Conservation (phyloP, 2,329 filamentous ascomycete genomes). For the Aspergillus ruber region DNA sequence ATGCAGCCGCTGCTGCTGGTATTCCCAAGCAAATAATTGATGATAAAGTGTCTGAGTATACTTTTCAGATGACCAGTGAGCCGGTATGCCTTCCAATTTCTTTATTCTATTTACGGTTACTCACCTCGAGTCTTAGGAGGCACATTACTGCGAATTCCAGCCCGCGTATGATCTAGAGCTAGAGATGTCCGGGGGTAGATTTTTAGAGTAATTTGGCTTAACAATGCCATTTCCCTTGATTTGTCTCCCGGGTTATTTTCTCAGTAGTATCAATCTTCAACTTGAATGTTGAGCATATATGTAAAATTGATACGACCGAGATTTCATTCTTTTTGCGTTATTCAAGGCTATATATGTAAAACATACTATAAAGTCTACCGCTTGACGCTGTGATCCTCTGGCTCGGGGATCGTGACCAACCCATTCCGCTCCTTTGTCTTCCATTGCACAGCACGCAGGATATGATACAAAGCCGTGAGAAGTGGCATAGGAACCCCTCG, state of each 20-base stretch:
- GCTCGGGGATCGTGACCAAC: constrained; percentile 4
- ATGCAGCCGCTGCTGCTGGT: constrained; percentile 55
- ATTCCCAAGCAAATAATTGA: constrained; percentile 48
- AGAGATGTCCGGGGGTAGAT: constrained; percentile 2
- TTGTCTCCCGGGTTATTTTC: too few species aligned
- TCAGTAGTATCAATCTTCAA: too few species aligned
- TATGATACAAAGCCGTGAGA: constrained; percentile 19
- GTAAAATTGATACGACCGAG: too few species aligned
- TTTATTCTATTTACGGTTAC: background rate
- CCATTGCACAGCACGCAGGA: constrained; percentile 23
- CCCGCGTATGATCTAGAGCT: constrained; percentile 4
- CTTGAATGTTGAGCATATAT: too few species aligned
- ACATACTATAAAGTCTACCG: too few species aligned
- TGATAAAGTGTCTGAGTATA: constrained; percentile 46
- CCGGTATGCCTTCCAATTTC: background rate
- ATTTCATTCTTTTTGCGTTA: too few species aligned
- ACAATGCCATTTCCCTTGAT: background rate
- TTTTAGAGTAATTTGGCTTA: background rate
- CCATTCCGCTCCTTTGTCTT: constrained; percentile 19
- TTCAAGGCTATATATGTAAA: too few species aligned
- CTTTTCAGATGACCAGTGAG: background rate
- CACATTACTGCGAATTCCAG: constrained; percentile 5
- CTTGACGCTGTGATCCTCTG: constrained; percentile 5
- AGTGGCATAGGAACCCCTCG: constrained; percentile 38
- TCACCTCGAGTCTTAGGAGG: background rate